Base-by-base conservation (phyloP, 306 rosid species). In the Cucumis cinereus region DNA sequence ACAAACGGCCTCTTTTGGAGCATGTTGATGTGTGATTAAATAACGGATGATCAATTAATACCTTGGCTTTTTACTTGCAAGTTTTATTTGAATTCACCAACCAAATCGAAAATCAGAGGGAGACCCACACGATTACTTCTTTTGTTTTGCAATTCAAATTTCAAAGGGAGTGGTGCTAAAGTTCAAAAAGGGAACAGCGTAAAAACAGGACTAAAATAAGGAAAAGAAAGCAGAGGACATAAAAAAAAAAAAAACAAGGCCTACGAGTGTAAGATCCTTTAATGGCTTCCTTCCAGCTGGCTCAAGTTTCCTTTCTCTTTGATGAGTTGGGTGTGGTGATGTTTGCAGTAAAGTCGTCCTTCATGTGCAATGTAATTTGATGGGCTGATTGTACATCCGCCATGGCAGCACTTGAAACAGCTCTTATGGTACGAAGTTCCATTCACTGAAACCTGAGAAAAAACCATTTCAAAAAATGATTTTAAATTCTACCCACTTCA, bases 331-430 rank as follows among this genome's bases (percentile, higher is more conserved):
- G 79, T 82, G 74, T 94, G 99, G 85, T 94, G 99, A 71, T 94
- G 96, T 24, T 92, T 94, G 90, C 99, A 94, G 89, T 92, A 94
- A 79, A 94, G 97, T 41, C 92, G 87, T 38, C 97, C 97, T 86
- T 94, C 97, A 0, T 94, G 97, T 17, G 99, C 99, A 74, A 94
- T 94, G 83, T 94, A 92, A 85, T 94, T 94, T 7, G 99, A 94
- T 69, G 99, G 97, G 82, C 99, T 94, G 74, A 95, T 95, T 9
- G 88, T 88, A 79, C 99, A 94, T 35, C 99, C 97, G 80, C 99
- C 99, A 84, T 94, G 97, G 85, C 86, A 81, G 87, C 99, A 94
- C 77, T 94, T 94, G 93, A 94, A 94, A 74, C 99, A 94, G 83
- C 91, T 90, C 81, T 89, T 94, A 71, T 94, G 99, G 87, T 94